Evolutionary conservation across 1,284 basidiomycete species (phyloP).

Genomic region (Ceratobasidium sp.): DNA sequence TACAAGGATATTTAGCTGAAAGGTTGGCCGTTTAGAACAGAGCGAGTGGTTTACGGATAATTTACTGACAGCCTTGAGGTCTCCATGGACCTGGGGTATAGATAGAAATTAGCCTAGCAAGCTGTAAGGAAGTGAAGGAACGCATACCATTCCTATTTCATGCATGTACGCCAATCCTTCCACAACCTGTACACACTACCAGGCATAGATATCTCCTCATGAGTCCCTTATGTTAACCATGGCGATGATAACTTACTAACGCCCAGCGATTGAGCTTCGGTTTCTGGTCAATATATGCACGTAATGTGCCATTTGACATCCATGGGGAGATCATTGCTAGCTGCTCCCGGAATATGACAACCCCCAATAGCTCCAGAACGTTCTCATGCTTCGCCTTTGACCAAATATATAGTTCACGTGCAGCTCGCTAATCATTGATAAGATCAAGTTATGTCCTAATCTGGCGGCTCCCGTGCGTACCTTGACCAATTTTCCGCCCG

Average conservation of each 20-base stretch:
- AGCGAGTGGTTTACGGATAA: too few relatives aligned
- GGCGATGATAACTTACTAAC: neutral
- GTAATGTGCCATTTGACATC: constrained; percentile 1
- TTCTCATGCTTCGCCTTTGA: constrained; percentile 19
- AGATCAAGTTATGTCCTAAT: too few relatives aligned
- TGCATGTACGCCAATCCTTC: constrained; percentile 6
- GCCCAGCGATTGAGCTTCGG: neutral
- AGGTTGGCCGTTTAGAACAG: neutral
- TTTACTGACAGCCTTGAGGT: constrained; percentile 11
- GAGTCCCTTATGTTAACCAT: neutral
- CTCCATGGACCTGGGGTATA: constrained; percentile 16
- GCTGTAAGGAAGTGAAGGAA: neutral
- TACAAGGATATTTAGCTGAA: constrained; percentile 18
- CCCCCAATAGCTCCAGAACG: constrained; percentile 8
- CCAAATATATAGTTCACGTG: constrained; percentile 10
- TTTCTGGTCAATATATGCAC: neutral
- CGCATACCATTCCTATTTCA: neutral
- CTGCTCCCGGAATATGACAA: neutral
- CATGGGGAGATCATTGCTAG: constrained; percentile 17
- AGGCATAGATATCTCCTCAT: neutral
- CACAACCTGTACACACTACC: neutral
- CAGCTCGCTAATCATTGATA: neutral
- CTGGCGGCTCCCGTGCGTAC: neutral
- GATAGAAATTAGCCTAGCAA: neutral
- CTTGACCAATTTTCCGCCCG: neutral